Percentiles rank a stretch among this genome's conserved stretches.
Evolutionary conservation across 2,329 filamentous ascomycete species (phyloP).

Genomic region (Basipetospora chlamydospora): DNA sequence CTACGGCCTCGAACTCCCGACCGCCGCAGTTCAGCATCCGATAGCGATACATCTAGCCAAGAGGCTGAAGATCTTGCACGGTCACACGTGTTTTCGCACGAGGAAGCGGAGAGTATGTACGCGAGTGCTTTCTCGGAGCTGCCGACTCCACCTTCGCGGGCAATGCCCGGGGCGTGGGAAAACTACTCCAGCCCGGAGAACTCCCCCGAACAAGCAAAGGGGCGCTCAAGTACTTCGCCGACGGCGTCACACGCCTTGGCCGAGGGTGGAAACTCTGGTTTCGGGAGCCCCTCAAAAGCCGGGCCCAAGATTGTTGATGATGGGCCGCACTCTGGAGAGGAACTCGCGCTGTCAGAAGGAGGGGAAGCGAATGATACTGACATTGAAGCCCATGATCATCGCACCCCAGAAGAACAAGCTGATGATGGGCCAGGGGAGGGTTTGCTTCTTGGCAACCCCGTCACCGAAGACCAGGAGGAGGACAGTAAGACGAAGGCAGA

Average conservation of each 20-base stretch:
- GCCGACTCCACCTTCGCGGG: conserved; percentile 5
- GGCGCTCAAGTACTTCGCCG: neutral
- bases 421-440: no score
- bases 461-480: no score
- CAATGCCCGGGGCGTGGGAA: conserved; percentile 42
- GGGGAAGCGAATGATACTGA: no score
- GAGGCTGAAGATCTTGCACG: conserved; percentile 37
- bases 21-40: neutral
- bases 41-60: conserved; percentile 9
- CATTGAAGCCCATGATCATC: no score
- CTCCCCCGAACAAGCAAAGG: neutral
- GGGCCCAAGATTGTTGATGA: no score
- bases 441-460: no score
- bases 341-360: no score
- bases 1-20: conserved; percentile 1
- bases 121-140: conserved; percentile 51
- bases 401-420: no score
- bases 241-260: neutral
- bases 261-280: neutral
- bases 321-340: no score
- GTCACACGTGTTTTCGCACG: conserved; percentile 62
- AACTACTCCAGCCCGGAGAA: conserved; percentile 11
- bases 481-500: no score
- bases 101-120: conserved; percentile 78
- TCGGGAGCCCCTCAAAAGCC: no score